Conservation (phyloP, 768 basidiomycete species). For the Mrakia frigida region DNA sequence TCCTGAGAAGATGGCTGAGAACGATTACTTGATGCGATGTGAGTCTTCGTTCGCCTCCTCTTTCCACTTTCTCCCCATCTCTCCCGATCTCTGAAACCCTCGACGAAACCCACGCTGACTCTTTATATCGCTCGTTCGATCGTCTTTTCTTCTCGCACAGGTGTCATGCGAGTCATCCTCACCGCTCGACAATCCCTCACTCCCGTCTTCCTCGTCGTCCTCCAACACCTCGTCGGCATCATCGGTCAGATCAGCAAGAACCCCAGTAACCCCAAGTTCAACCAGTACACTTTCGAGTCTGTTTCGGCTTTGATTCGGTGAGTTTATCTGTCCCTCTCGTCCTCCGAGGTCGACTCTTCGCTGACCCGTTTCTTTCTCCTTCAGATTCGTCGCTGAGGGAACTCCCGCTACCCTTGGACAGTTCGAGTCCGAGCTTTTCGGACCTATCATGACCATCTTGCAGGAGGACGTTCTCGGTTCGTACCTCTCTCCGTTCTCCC, state of each 20-base stretch:
- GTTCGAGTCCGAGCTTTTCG: slow-evolving; percentile 79
- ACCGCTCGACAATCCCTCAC: slow-evolving; percentile 75
- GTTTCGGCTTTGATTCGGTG: slow-evolving; percentile 88
- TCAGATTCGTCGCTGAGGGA: slow-evolving; percentile 73
- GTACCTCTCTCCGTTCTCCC: slow-evolving; percentile 36
- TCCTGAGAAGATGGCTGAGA: slow-evolving; percentile 91
- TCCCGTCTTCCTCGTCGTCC: slow-evolving; percentile 59
- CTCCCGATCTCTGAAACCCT: too few species aligned
- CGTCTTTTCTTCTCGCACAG: slow-evolving; percentile 48
- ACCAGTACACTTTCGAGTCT: slow-evolving; percentile 95
- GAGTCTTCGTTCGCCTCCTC: slow-evolving; percentile 40
- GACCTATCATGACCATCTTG: slow-evolving; percentile 78
- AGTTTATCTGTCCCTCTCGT: slow-evolving; percentile 11
- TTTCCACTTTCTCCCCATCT: not conserved
- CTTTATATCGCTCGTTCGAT: too few species aligned
- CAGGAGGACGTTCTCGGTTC: slow-evolving; percentile 89
- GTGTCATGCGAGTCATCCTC: slow-evolving; percentile 86
- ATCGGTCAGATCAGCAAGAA: slow-evolving; percentile 86
- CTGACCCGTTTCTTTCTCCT: not conserved
- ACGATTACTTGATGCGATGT: slow-evolving; percentile 98
- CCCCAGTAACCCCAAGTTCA: slow-evolving; percentile 94
- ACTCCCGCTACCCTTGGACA: slow-evolving; percentile 60
- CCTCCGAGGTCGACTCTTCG: not conserved
- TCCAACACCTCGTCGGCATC: slow-evolving; percentile 72
- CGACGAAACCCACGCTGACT: too few species aligned